Percentiles rank a stretch among this genome's conserved stretches.
These are phyloP conservation scores for Chlorella sp. DNA, from an alignment of 139 green algal species.

Conservation along the genomic window DNA sequence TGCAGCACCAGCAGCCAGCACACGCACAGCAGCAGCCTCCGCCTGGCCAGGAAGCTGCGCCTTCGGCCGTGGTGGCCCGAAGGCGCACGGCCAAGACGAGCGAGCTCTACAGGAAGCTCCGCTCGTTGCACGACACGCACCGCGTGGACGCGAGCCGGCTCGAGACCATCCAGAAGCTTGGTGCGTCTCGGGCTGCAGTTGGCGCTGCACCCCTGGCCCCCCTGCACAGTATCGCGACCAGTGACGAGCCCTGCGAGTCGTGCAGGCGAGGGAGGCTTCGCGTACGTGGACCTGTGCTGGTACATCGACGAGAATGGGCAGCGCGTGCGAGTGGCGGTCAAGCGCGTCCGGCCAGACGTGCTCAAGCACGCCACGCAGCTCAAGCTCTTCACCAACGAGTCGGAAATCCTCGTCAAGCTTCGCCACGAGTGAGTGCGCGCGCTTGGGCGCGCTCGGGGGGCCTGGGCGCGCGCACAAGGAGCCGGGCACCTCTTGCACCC, in stretches of 20 bases:
- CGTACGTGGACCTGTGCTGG: constrained; percentile 5
- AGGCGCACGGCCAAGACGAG: too few species aligned
- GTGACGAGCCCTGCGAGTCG: too few species aligned
- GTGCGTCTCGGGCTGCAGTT: too few species aligned
- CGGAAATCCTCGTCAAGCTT: background rate
- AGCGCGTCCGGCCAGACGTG: background rate
- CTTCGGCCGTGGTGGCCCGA: too few species aligned
- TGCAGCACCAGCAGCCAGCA: too few species aligned
- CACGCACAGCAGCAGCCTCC: too few species aligned
- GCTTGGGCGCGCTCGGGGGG: too few species aligned
- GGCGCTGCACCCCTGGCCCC: too few species aligned
- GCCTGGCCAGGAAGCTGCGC: too few species aligned
- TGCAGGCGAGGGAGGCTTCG: constrained; percentile 3
- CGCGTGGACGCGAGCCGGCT: background rate
- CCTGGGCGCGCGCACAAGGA: too few species aligned
- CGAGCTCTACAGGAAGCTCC: background rate
- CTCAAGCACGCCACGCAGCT: constrained; percentile 4
- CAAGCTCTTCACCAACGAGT: constrained; percentile 7
- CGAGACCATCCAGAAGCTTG: background rate
- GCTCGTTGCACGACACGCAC: background rate
- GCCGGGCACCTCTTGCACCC: too few species aligned
- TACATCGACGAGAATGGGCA: background rate
- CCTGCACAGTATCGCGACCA: background rate
- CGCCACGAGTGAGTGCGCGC: background rate
- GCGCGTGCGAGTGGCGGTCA: background rate